Percentiles rank a stretch among this genome's conserved stretches.
These are phyloP conservation scores for Neurospora hispaniola DNA, from an alignment of 495 filamentous ascomycete genomes.

Conservation along the genomic window DNA sequence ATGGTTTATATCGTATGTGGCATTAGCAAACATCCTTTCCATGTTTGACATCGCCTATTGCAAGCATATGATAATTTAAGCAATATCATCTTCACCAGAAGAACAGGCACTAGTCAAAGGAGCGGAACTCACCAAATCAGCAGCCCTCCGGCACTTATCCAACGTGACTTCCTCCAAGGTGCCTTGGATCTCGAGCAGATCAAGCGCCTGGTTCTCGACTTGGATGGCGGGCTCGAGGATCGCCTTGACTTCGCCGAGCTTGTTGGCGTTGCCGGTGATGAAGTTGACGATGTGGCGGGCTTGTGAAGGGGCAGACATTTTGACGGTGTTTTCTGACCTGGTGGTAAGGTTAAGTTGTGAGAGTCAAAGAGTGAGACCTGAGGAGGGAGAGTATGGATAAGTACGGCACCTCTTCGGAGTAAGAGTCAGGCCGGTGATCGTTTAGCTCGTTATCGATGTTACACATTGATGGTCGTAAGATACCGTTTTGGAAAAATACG, in stretches of 20 bases:
- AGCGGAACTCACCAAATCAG: constrained; percentile 42
- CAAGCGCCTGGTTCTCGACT: constrained; percentile 61
- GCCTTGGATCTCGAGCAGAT: constrained; percentile 85
- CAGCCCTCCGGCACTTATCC: constrained; percentile 77
- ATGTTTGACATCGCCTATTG: background rate
- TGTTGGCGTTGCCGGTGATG: constrained; percentile 93
- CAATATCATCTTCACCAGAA: too few relatives aligned
- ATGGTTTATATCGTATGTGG: background rate
- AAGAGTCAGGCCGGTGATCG: background rate
- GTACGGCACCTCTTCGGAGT: background rate
- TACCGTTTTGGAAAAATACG: background rate
- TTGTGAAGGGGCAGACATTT: constrained; percentile 8
- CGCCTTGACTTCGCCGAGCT: constrained; percentile 74
- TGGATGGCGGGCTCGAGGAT: constrained; percentile 69
- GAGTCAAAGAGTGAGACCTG: background rate
- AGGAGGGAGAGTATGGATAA: background rate
- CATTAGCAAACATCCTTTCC: background rate
- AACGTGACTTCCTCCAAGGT: constrained; percentile 80
- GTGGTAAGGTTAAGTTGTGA: background rate
- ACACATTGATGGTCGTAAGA: background rate
- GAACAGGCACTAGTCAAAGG: background rate
- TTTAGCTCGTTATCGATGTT: background rate
- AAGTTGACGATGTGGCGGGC: constrained; percentile 55
- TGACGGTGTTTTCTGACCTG: constrained; percentile 7
- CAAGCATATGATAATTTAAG: background rate